phyloP scores from a whole-genome alignment of 345 rosid genomes.

The Carallia pectinifolia region DNA sequence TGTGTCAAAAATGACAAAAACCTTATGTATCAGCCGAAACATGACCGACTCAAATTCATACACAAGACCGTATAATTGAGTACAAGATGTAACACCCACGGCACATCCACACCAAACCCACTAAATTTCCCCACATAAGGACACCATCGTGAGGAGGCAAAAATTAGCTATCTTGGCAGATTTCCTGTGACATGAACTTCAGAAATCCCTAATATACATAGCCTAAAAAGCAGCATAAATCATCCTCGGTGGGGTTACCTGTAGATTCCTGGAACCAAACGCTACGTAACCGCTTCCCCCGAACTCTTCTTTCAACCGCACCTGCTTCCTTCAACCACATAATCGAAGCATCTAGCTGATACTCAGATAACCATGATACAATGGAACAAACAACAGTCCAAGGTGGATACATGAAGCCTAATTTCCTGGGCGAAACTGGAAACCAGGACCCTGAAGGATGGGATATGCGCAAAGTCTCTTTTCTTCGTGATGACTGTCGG shows the following conservation, averaged over 20 bases:
- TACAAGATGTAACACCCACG: slow-evolving; percentile 23
- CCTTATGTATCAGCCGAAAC: slow-evolving; percentile 34
- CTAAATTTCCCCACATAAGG: slow-evolving; percentile 20
- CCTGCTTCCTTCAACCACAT: slow-evolving; percentile 30
- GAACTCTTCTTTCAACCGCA: slow-evolving; percentile 16
- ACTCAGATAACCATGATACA: slow-evolving; percentile 10
- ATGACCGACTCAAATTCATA: slow-evolving; percentile 32
- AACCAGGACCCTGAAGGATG: slow-evolving; percentile 26
- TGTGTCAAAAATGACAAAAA: slow-evolving; percentile 6
- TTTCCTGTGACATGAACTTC: slow-evolving; percentile 28
- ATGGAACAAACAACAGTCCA: slow-evolving; percentile 35
- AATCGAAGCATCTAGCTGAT: slow-evolving; percentile 18
- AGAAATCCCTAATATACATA: slow-evolving; percentile 34
- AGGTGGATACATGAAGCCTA: slow-evolving; percentile 33
- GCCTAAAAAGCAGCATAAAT: slow-evolving; percentile 26
- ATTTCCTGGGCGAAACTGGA: slow-evolving; percentile 26
- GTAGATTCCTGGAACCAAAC: slow-evolving; percentile 11
- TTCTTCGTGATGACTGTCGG: slow-evolving; percentile 8
- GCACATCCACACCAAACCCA: slow-evolving; percentile 39
- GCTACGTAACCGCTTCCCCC: not conserved
- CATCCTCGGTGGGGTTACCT: slow-evolving; percentile 15
- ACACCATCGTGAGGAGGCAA: slow-evolving; percentile 18
- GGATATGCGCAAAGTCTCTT: slow-evolving; percentile 26
- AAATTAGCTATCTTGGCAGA: slow-evolving; percentile 34
- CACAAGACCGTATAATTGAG: slow-evolving; percentile 22